Evolutionary conservation across 1,284 basidiomycete species (phyloP).

Genomic region (Schizophyllum amplum): DNA sequence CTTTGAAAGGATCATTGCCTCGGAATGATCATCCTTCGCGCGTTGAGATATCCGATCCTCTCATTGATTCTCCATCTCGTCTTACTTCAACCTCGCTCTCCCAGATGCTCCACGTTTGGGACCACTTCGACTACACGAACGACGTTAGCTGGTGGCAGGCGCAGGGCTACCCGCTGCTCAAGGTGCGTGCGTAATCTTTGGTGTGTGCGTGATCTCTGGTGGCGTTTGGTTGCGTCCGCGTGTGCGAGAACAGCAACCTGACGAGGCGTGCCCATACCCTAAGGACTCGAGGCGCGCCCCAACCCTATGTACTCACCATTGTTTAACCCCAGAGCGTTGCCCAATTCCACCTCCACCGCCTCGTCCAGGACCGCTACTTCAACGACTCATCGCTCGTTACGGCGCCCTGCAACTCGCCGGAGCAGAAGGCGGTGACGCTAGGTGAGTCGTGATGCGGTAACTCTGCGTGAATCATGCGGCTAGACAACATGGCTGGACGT

Average conservation of each 20-base stretch:
- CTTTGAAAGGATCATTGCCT: too few relatives aligned
- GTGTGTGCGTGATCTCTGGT: too few relatives aligned
- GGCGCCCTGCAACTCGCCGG: conserved; percentile 68
- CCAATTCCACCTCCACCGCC: conserved; percentile 62
- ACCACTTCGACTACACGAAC: conserved; percentile 67
- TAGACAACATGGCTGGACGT: too few relatives aligned
- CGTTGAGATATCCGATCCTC: too few relatives aligned
- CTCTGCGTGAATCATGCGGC: too few relatives aligned
- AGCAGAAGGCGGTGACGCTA: conserved; percentile 61
- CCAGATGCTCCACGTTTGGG: conserved; percentile 71
- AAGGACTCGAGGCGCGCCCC: background rate
- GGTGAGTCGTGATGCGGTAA: conserved; percentile 33
- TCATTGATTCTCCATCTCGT: too few relatives aligned
- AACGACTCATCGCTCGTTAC: conserved; percentile 64
- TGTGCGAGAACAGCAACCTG: too few relatives aligned
- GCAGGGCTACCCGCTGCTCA: conserved; percentile 68
- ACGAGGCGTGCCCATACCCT: too few relatives aligned
- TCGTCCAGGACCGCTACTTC: conserved; percentile 53
- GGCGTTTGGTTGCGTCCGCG: too few relatives aligned
- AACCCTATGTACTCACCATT: too few relatives aligned
- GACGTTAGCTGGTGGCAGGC: conserved; percentile 58
- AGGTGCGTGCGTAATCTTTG: conserved; percentile 34
- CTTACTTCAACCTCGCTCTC: background rate
- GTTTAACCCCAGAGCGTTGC: conserved; percentile 63
- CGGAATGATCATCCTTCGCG: too few relatives aligned